Evolutionary conservation across 2,329 filamentous ascomycete species (phyloP).

Genomic region (Xylariaceae sp.): DNA sequence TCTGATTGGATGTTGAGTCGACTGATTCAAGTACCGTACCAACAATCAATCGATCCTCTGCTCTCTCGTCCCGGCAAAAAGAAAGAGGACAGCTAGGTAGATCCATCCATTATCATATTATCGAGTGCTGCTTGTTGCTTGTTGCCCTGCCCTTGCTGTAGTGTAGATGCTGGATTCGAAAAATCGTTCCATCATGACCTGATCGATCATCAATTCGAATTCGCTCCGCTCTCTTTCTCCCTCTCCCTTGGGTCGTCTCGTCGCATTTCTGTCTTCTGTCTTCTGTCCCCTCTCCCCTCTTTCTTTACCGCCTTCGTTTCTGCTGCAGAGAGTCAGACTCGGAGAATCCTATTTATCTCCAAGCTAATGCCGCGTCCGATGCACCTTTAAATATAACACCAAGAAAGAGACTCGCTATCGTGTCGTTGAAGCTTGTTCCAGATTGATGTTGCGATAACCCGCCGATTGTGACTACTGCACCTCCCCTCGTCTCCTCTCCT

Average conservation of each 20-base stretch:
- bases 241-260: background rate
- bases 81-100: background rate
- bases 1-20: too few species aligned
- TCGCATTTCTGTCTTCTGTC: background rate
- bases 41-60: too few species aligned
- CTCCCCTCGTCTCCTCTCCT: background rate
- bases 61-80: background rate
- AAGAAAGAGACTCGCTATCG: background rate
- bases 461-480: background rate
- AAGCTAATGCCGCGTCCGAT: background rate
- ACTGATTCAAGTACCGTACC: too few species aligned
- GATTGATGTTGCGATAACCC: background rate
- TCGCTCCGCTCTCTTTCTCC: background rate
- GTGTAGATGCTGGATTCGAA: conserved; percentile 23
- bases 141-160: background rate
- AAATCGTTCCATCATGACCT: conserved; percentile 33
- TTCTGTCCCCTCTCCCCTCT: background rate
- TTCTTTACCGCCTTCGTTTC: conserved; percentile 5
- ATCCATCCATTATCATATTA: background rate
- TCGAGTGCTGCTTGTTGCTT: too few species aligned
- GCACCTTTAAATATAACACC: background rate
- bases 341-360: background rate
- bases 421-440: too few species aligned
- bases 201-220: conserved; percentile 18
- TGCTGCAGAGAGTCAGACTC: background rate